A percentile compares a stretch with the other conserved stretches of the same genome.
phyloP scores from a whole-genome alignment of 768 basidiomycete genomes.

The Mycena albidolilacea region DNA sequence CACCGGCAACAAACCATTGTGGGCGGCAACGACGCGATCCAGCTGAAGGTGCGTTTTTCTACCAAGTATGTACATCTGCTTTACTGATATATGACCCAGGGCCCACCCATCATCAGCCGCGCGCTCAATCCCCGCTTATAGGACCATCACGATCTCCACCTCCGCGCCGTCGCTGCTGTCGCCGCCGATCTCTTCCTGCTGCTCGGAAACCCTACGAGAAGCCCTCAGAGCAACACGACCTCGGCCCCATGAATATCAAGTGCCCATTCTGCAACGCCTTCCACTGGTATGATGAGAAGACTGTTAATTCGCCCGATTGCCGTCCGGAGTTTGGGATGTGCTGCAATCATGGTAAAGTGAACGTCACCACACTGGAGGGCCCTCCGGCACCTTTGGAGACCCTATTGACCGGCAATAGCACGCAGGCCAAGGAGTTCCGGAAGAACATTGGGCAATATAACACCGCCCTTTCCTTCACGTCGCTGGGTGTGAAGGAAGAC shows the following conservation, averaged over 20 bases:
- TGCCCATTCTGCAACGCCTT: conserved; percentile 53
- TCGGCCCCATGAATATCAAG: conserved; percentile 54
- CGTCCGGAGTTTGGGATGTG: conserved; percentile 52
- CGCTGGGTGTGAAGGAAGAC: conserved; percentile 46
- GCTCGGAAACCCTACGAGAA: conserved; percentile 3
- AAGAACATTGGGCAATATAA: conserved; percentile 54
- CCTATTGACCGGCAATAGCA: conserved; percentile 39
- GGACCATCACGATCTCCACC: too few species aligned
- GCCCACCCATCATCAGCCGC: too few species aligned
- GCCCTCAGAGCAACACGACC: conserved; percentile 32
- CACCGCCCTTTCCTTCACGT: conserved; percentile 52
- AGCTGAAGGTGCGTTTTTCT: neutral
- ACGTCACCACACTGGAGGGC: conserved; percentile 40
- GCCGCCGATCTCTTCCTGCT: neutral
- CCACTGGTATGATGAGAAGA: conserved; percentile 53
- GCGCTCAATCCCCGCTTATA: too few species aligned
- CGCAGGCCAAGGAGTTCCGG: conserved; percentile 43
- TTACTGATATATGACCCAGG: too few species aligned
- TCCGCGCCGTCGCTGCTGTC: neutral
- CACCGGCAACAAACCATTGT: neutral
- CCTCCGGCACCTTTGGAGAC: conserved; percentile 43
- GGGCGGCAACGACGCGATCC: neutral
- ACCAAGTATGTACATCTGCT: neutral
- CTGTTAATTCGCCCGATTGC: conserved; percentile 25
- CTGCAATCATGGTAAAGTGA: conserved; percentile 53